A percentile compares a stretch with the other conserved stretches of the same genome.
Conservation (phyloP, 2,329 filamentous ascomycete species). For the Nemania bipapillata region DNA sequence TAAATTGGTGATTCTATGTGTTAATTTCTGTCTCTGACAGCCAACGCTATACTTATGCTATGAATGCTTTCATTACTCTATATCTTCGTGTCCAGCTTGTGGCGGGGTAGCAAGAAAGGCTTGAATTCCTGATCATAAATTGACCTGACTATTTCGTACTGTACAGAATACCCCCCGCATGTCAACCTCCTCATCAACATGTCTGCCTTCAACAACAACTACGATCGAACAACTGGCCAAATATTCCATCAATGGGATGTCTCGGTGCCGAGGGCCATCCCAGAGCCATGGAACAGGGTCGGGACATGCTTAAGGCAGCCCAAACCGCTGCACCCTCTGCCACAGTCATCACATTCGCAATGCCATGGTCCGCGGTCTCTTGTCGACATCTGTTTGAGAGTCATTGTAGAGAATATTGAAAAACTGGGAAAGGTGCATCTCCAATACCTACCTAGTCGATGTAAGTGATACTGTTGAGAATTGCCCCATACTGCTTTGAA, state of each 20-base stretch:
- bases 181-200: neutral
- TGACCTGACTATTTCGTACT: neutral
- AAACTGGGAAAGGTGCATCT: conserved; percentile 22
- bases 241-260: conserved; percentile 21
- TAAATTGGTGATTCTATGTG: no score
- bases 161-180: no score
- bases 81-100: neutral
- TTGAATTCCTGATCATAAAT: neutral
- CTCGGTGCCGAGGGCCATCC: neutral
- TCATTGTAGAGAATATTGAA: neutral
- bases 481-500: neutral
- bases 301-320: no score
- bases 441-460: conserved; percentile 14
- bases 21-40: neutral
- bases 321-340: neutral
- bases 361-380: conserved; percentile 10
- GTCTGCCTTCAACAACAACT: neutral
- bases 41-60: neutral
- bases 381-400: conserved; percentile 20
- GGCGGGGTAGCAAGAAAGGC: neutral
- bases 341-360: no score
- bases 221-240: conserved; percentile 21
- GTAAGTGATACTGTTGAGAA: conserved; percentile 10
- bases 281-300: conserved; percentile 13
- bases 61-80: neutral